Percentiles rank a stretch among this genome's conserved stretches.
These are phyloP conservation scores for Calcarisporium arbuscula DNA, from an alignment of 2,329 filamentous ascomycete genomes.

Conservation along the genomic window DNA sequence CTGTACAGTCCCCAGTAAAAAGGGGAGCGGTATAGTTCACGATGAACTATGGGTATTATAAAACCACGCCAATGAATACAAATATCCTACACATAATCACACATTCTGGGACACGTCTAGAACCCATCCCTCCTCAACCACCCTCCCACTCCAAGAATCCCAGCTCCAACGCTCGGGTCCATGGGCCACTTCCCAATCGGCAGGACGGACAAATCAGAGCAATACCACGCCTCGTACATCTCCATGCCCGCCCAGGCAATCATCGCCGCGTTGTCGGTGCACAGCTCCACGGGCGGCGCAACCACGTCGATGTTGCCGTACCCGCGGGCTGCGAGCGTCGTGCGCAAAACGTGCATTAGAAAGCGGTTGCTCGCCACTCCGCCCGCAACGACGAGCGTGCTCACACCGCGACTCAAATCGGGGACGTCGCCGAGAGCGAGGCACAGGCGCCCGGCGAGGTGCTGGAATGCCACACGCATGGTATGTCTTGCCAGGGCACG, in stretches of 20 bases:
- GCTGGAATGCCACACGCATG: conserved; percentile 82
- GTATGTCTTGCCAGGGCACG: conserved; percentile 62
- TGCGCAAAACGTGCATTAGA: conserved; percentile 58
- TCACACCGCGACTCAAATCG: conserved; percentile 29
- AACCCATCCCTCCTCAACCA: conserved; percentile 28
- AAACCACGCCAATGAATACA: no score
- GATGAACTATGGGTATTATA: no score
- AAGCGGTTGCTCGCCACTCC: conserved; percentile 85
- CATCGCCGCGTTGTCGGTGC: conserved; percentile 97
- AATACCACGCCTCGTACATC: conserved; percentile 79
- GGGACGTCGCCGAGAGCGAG: conserved; percentile 49
- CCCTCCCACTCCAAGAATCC: conserved; percentile 56
- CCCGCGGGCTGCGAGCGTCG: conserved; percentile 58
- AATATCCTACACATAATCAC: no score
- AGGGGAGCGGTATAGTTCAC: no score
- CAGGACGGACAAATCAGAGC: conserved; percentile 52
- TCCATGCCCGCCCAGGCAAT: conserved; percentile 90
- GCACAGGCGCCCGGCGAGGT: conserved; percentile 69
- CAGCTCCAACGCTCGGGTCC: conserved; percentile 47
- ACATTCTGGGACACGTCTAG: no score
- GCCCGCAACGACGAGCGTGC: conserved; percentile 73
- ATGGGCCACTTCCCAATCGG: conserved; percentile 68
- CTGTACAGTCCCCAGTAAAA: no score
- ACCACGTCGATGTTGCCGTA: conserved; percentile 54
- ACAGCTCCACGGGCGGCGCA: conserved; percentile 70